phyloP scores from a whole-genome alignment of 768 basidiomycete genomes.

The Galerina marginata region DNA sequence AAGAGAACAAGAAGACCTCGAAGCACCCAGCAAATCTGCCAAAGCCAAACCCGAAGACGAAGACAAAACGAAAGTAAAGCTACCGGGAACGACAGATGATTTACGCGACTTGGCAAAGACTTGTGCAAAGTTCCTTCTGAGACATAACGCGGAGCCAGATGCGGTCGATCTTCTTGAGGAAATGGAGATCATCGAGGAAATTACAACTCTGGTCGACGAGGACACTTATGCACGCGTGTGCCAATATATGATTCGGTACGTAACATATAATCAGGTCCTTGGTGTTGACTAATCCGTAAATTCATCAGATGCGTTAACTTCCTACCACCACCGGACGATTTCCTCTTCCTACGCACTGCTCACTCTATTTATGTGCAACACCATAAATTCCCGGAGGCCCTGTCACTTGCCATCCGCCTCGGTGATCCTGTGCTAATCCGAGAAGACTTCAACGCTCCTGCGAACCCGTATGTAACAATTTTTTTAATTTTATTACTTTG shows the following conservation, averaged over 20 bases:
- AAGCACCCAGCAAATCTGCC: conserved; percentile 28
- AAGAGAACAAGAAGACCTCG: conserved; percentile 59
- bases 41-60: conserved; percentile 32
- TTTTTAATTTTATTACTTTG: background rate
- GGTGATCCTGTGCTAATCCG: conserved; percentile 81
- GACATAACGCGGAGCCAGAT: conserved; percentile 97
- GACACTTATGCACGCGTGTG: conserved; percentile 91
- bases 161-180: conserved; percentile 96
- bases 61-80: conserved; percentile 25
- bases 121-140: conserved; percentile 87
- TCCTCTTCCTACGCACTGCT: conserved; percentile 85
- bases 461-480: conserved; percentile 70
- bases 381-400: conserved; percentile 88
- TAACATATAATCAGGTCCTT: background rate
- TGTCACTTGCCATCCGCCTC: conserved; percentile 84
- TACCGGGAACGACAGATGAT: conserved; percentile 72
- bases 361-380: conserved; percentile 89
- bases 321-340: conserved; percentile 91
- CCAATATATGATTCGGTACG: conserved; percentile 93
- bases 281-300: conserved; percentile 7
- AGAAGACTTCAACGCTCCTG: conserved; percentile 88
- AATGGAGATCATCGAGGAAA: conserved; percentile 84
- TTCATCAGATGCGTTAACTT: conserved; percentile 78
- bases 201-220: conserved; percentile 79
- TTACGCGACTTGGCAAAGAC: conserved; percentile 78